These are phyloP conservation scores for Mesotaenium endlicherianum DNA, from an alignment of 139 green algal genomes.

Conservation along the genomic window DNA sequence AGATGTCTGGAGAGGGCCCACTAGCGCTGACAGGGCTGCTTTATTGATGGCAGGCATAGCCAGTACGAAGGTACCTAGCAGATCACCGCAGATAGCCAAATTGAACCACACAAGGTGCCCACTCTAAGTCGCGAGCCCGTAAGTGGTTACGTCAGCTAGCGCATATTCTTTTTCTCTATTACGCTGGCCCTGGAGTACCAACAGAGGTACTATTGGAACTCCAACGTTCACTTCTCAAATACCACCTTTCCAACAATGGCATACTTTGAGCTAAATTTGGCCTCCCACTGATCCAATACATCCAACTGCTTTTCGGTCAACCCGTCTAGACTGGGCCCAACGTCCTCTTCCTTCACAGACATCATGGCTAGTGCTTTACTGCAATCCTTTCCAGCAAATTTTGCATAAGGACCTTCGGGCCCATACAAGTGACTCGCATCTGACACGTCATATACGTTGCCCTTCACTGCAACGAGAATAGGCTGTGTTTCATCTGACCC, in stretches of 20 bases:
- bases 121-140: no score
- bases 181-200: no score
- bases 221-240: no score
- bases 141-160: no score
- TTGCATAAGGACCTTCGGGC: neutral
- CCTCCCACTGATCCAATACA: conserved; percentile 22
- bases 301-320: conserved; percentile 25
- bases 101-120: no score
- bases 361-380: conserved; percentile 22
- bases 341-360: conserved; percentile 5
- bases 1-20: no score
- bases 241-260: conserved; percentile 31
- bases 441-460: conserved; percentile 36
- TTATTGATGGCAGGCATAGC: no score
- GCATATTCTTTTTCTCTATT: no score
- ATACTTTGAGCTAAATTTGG: conserved; percentile 15
- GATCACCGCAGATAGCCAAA: no score
- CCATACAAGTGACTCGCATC: conserved; percentile 7
- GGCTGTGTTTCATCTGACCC: conserved; percentile 12
- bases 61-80: no score
- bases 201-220: no score
- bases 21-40: no score
- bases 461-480: conserved; percentile 19
- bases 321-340: neutral
- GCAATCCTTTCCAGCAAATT: conserved; percentile 16